phyloP scores from a whole-genome alignment of 73 alveolate genomes.

The Blepharisma stoltei region DNA sequence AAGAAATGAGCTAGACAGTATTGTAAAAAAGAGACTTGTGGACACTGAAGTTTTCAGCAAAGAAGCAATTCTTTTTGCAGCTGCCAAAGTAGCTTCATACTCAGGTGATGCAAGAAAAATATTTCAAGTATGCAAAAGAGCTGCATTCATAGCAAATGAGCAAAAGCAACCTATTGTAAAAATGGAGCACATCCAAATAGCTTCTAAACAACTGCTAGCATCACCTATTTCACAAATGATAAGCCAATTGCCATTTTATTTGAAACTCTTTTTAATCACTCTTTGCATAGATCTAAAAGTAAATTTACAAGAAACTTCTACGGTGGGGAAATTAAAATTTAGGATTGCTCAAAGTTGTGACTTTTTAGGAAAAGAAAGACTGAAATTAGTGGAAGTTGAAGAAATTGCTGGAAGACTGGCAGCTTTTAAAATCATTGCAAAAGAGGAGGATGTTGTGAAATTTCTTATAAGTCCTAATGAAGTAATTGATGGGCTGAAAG shows the following conservation, averaged over 20 bases:
- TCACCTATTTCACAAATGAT: background rate
- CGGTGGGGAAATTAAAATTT: background rate
- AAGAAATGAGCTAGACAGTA: slow-evolving; percentile 67
- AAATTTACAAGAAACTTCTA: background rate
- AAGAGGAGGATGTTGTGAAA: background rate
- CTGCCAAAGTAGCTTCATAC: slow-evolving; percentile 78
- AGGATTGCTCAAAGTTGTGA: background rate
- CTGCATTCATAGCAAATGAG: slow-evolving; percentile 38
- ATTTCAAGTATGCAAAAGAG: slow-evolving; percentile 75
- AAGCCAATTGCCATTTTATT: background rate
- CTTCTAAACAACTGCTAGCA: slow-evolving; percentile 25
- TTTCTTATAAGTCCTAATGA: background rate
- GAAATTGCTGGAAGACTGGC: background rate
- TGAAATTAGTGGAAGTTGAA: background rate
- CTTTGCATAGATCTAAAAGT: background rate
- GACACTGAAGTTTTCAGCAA: slow-evolving; percentile 58
- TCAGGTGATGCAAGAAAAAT: slow-evolving; percentile 90
- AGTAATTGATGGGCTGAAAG: background rate
- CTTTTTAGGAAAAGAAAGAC: background rate
- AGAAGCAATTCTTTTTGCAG: slow-evolving; percentile 61
- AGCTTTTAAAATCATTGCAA: background rate
- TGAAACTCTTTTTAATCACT: background rate
- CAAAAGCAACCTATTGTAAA: slow-evolving; percentile 31
- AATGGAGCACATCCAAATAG: slow-evolving; percentile 36
- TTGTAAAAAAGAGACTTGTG: slow-evolving; percentile 67